Conservation (phyloP, 495 filamentous ascomycete genomes). For the Aspergillus conjunctus region DNA sequence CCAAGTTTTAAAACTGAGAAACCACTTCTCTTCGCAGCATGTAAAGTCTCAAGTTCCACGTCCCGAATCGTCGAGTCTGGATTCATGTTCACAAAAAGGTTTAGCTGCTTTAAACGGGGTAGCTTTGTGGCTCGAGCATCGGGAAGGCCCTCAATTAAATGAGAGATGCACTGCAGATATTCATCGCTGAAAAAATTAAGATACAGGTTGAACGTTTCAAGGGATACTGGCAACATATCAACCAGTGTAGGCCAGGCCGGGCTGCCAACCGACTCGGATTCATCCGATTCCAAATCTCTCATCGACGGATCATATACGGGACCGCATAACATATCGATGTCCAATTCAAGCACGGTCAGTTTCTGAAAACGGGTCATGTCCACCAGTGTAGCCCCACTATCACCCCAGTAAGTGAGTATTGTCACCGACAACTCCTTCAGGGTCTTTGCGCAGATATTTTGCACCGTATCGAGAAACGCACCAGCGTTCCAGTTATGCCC, state of each 20-base stretch:
- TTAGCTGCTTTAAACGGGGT: conserved; percentile 2
- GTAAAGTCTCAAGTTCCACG: conserved; percentile 2
- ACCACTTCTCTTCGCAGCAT: conserved; percentile 14
- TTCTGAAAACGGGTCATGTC: conserved; percentile 15
- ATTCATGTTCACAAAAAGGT: neutral
- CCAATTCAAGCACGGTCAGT: conserved; percentile 11
- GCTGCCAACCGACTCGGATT: neutral
- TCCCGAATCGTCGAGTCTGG: neutral
- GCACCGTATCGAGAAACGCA: conserved; percentile 7
- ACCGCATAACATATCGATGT: conserved; percentile 8
- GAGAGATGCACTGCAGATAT: neutral
- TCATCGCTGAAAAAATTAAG: conserved; percentile 3
- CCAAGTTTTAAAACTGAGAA: neutral
- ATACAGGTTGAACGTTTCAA: conserved; percentile 8
- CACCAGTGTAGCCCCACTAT: conserved; percentile 1
- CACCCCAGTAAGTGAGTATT: neutral
- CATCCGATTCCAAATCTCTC: conserved; percentile 5
- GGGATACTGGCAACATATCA: conserved; percentile 10
- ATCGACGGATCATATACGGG: conserved; percentile 11
- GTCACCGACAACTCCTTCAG: conserved; percentile 10
- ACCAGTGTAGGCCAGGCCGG: conserved; percentile 11
- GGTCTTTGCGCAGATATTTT: conserved; percentile 1
- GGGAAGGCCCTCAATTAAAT: conserved; percentile 8
- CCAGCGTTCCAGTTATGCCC: conserved; percentile 14
- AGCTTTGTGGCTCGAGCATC: conserved; percentile 7